Percentiles rank a stretch among this genome's conserved stretches.
phyloP scores from a whole-genome alignment of 129 eudicot species.

The sunflower (Helianthus annuus) region DNA sequence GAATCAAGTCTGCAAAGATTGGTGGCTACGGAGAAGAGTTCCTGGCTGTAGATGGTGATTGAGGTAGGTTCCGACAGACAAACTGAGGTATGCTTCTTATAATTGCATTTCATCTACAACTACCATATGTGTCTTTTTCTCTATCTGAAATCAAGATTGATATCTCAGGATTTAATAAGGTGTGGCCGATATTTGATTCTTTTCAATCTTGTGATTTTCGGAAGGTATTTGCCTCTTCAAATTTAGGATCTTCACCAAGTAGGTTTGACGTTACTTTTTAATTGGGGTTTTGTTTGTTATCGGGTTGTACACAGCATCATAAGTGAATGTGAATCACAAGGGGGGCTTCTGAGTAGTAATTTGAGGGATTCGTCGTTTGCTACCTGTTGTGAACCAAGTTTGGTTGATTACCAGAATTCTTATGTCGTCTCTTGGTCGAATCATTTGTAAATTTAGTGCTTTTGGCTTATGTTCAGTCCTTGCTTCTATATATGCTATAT shows the following conservation, averaged over 20 bases:
- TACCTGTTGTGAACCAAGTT: slow-evolving; percentile 98
- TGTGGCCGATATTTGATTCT: slow-evolving; percentile 94
- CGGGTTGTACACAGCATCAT: slow-evolving; percentile 88
- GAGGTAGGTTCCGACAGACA: too few species aligned
- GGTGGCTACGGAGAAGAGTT: too few species aligned
- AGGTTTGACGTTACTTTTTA: slow-evolving; percentile 19
- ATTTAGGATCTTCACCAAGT: slow-evolving; percentile 11
- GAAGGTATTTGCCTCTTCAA: slow-evolving; percentile 33
- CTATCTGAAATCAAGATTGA: slow-evolving; percentile 33
- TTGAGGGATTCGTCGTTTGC: slow-evolving; percentile 96
- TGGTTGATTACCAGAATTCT: slow-evolving; percentile 25
- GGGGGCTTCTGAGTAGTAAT: slow-evolving; percentile 93
- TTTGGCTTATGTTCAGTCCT: neutral
- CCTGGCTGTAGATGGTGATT: too few species aligned
- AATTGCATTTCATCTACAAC: slow-evolving; percentile 15
- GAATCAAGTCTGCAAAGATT: too few species aligned
- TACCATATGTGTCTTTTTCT: slow-evolving; percentile 22
- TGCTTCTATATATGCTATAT: slow-evolving; percentile 2
- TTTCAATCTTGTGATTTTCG: too few species aligned
- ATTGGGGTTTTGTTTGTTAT: slow-evolving; percentile 17
- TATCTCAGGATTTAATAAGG: slow-evolving; percentile 84
- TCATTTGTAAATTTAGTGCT: neutral
- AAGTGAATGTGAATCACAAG: slow-evolving; percentile 91
- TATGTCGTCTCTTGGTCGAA: neutral
- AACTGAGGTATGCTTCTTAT: slow-evolving; percentile 22